These are phyloP conservation scores for Zalerion maritima DNA, from an alignment of 495 filamentous ascomycete species.

Conservation along the genomic window DNA sequence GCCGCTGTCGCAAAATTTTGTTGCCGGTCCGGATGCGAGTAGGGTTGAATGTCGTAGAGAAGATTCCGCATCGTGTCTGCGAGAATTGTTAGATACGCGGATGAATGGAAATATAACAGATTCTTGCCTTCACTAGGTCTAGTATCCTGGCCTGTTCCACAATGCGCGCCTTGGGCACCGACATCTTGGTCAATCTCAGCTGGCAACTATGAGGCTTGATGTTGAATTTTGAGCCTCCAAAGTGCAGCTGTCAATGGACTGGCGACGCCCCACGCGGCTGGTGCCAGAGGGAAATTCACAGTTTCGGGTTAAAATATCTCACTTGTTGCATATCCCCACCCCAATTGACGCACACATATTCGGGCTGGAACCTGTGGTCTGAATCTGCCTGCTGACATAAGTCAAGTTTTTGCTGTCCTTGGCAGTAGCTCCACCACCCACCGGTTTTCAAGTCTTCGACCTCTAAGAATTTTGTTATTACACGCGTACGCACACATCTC, in stretches of 20 bases:
- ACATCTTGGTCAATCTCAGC: no score
- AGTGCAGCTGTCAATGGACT: conserved; percentile 1
- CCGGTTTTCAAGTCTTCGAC: background rate
- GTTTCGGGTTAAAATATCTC: no score
- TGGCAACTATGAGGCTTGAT: conserved; percentile 5
- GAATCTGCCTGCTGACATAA: no score
- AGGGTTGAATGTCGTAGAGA: conserved; percentile 83
- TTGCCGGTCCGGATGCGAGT: conserved; percentile 64
- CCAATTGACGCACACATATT: no score
- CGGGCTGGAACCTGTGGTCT: no score
- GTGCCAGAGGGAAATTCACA: no score
- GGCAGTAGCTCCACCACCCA: background rate
- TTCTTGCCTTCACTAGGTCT: conserved; percentile 60
- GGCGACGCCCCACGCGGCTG: no score
- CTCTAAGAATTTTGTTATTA: background rate
- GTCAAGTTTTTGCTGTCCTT: no score
- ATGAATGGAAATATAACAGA: conserved; percentile 4
- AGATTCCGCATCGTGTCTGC: conserved; percentile 80
- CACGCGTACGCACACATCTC: no score
- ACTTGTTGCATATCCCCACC: no score
- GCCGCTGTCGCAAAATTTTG: conserved; percentile 71
- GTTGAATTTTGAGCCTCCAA: conserved; percentile 7
- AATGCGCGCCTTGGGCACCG: no score
- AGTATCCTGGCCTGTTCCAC: conserved; percentile 55
- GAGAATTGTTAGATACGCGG: no score